A percentile compares a stretch with the other conserved stretches of the same genome.
phyloP scores from a whole-genome alignment of 2,329 filamentous ascomycete species.

The Aspergillus felis region DNA sequence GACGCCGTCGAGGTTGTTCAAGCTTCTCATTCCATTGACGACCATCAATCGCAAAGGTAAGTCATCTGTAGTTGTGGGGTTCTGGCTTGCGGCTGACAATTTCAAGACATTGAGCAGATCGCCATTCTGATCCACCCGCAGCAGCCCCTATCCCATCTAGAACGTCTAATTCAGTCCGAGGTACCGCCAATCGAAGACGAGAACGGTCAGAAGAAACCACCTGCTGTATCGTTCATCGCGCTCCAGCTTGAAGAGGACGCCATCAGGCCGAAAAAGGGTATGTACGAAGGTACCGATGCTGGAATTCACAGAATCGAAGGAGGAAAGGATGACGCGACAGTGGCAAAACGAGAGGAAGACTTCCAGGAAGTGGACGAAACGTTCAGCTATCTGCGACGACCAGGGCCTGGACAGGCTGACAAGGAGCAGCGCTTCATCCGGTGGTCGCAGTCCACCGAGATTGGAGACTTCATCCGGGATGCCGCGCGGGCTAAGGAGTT shows the following conservation, averaged over 20 bases:
- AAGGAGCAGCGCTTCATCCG: constrained; percentile 63
- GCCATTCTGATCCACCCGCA: constrained; percentile 84
- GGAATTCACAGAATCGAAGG: constrained; percentile 33
- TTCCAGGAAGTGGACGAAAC: constrained; percentile 58
- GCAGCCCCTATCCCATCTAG: constrained; percentile 85
- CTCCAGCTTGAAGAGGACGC: constrained; percentile 67
- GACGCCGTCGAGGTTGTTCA: constrained; percentile 74
- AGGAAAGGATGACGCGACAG: constrained; percentile 21
- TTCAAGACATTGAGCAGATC: constrained; percentile 67
- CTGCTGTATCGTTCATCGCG: constrained; percentile 73
- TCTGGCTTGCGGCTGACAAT: constrained; percentile 1
- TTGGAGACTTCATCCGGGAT: constrained; percentile 91
- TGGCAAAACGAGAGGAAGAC: constrained; percentile 42
- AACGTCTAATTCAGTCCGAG: constrained; percentile 84
- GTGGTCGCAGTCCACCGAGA: constrained; percentile 84
- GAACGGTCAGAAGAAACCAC: constrained; percentile 64
- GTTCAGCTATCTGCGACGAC: constrained; percentile 64
- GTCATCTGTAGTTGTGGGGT: background rate
- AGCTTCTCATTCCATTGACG: constrained; percentile 72
- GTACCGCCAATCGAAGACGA: constrained; percentile 63
- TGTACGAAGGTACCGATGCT: constrained; percentile 36
- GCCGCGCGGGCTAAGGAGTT: constrained; percentile 82
- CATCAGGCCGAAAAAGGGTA: constrained; percentile 36
- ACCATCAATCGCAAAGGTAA: constrained; percentile 58
- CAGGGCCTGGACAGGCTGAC: constrained; percentile 13